Base-by-base conservation (phyloP, 176 grass and related monocot genomes). In the Themeda triandra region DNA sequence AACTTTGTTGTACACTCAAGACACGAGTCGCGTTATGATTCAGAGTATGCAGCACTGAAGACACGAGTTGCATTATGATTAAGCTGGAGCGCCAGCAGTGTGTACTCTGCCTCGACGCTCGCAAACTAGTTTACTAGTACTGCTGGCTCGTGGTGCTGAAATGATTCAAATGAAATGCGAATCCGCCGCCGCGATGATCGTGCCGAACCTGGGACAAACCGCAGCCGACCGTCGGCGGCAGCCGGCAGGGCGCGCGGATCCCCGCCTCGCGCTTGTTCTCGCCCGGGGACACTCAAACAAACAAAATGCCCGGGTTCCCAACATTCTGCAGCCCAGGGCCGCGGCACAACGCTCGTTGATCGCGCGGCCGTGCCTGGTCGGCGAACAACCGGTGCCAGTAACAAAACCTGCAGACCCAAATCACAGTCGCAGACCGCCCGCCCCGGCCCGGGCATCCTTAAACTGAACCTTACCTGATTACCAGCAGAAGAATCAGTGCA, bases 281-380 rank as follows among this genome's bases (percentile, higher is more conserved):
- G n/a, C 58, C 65, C 66, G 74, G 66, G 31, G 74, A 83, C 80
- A 88, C 54, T 51, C 7, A 3, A 54, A 78, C 80, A 79, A 5
- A 29, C 13, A 54, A 64, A 30, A 32, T 25, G 29, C 29, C 49
- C 18, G 18, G 36, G 78, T 29, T 33, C 79, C 71, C 13, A 31
- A 24, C 41, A 17, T 44, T 78, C 44, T 41, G 60, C 78, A n/a
- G n/a, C n/a, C n/a, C 78, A 13, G 8, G 17, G 8, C 5, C 59
- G 45, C 68, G 59, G 82, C 87, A 84, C 59, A 6, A 1, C n/a
- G 49, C 71, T 76, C 87, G 82, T 63, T 63, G 9, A 63, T 42
- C 58, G 71, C 33, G 87, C 44, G 1, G 18, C 8, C 23, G 51
- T 39, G 87, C 35, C 13, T 71, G 83, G 71, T 85, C 78, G 87